Conservation (phyloP, 495 filamentous ascomycete genomes). For the Neurospora terricola region DNA sequence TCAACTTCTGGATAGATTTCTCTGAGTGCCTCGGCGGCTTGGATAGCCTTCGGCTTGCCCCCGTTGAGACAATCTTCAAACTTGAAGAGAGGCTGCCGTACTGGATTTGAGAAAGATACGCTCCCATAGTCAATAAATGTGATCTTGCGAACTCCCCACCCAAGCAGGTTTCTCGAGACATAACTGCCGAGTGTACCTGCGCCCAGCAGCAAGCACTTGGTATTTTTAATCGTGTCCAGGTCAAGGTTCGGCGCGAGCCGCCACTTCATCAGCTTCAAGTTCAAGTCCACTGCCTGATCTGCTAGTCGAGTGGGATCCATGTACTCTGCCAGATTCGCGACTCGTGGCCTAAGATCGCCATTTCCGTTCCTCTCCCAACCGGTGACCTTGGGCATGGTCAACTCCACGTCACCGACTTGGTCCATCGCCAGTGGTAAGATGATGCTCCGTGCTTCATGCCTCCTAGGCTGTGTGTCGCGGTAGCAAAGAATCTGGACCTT, state of each 20-base stretch:
- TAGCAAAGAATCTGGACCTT: constrained; percentile 84
- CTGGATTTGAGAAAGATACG: constrained; percentile 95
- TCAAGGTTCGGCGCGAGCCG: constrained; percentile 80
- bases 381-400: constrained; percentile 71
- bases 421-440: constrained; percentile 59
- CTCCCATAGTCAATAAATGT: constrained; percentile 93
- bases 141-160: constrained; percentile 94
- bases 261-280: constrained; percentile 98
- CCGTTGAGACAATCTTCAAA: constrained; percentile 84
- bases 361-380: constrained; percentile 84
- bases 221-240: constrained; percentile 79
- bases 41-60: constrained; percentile 70
- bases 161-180: constrained; percentile 81
- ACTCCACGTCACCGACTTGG: constrained; percentile 24
- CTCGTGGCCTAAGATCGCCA: constrained; percentile 63
- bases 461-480: constrained; percentile 63
- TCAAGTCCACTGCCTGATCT: constrained; percentile 94
- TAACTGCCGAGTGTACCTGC: constrained; percentile 92
- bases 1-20: constrained; percentile 91
- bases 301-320: constrained; percentile 83
- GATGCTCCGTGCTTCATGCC: constrained; percentile 71
- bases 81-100: constrained; percentile 84
- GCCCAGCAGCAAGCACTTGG: constrained; percentile 87
- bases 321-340: constrained; percentile 75
- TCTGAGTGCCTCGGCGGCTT: constrained; percentile 69